Evolutionary conservation across 768 basidiomycete genomes (phyloP), one percentile per base, ranked within the genome.

Genomic region (Harrya chromipes): DNA sequence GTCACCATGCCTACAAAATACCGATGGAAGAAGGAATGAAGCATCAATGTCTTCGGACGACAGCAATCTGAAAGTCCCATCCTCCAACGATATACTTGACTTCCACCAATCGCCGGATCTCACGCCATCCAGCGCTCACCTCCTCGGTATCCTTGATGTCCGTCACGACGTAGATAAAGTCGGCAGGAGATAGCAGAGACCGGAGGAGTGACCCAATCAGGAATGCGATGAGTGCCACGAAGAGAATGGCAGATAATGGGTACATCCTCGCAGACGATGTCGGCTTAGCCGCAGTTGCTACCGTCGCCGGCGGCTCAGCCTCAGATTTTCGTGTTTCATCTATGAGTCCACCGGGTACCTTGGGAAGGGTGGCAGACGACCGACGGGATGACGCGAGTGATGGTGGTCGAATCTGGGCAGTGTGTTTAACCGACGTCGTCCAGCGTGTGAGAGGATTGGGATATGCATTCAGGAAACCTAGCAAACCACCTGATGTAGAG

Each of bases 181-280:
- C 95, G 14, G 87, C 90, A 38, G 95, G 90, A 6, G 86, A 88
- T 34, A 97, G 73, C 53, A 98, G 75, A 16, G 90, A 92, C 47
- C 95, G 82, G 53, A 97, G 71, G 47, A 98, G 73, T 23, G 92
- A 94, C 49, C 95, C 95, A 60, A 97, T 80, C 60, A 98, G 72
- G 69, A 98, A 94, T 23, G 88, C 86, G 59, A 97, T 88, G 54
- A 98, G 68, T 34, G 84, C 92, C 34, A 87, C 80, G 52, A 92
- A 72, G 58, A 97, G 61, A 50, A 95, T 68, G 36, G 83, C 84
- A 39, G 74, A 72, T 44, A 78, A 64, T 36, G 72, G 72, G 59
- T 74, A 82, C 47, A 26, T 53, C 21, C 50, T 58, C 2, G 53
- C 20, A 31, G 47, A 19, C 33, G 47, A 24, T 43, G 49, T 14